These are phyloP conservation scores for Annulohypoxylon moriforme DNA, from an alignment of 495 filamentous ascomycete genomes.

Conservation along the genomic window DNA sequence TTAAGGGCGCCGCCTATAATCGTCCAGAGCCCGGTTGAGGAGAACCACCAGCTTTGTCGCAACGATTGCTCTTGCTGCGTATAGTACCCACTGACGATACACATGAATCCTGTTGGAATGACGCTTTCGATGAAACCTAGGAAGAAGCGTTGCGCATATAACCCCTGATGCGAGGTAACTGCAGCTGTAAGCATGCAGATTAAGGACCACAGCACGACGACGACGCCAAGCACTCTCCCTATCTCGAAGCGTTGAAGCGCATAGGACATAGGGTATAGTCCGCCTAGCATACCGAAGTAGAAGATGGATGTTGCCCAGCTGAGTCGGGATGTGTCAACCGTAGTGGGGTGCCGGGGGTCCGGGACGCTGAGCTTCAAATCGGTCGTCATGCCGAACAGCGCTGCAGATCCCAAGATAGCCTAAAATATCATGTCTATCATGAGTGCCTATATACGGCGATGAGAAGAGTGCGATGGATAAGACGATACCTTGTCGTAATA, in stretches of 20 bases:
- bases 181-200: constrained; percentile 76
- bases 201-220: constrained; percentile 74
- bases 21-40: constrained; percentile 72
- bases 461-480: neutral
- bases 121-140: constrained; percentile 75
- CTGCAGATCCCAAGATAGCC: constrained; percentile 78
- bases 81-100: constrained; percentile 71
- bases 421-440: constrained; percentile 32
- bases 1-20: constrained; percentile 74
- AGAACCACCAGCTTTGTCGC: constrained; percentile 77
- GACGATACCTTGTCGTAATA: constrained; percentile 78
- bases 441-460: constrained; percentile 11
- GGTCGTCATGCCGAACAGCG: constrained; percentile 78
- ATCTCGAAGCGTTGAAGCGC: constrained; percentile 72
- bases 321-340: constrained; percentile 69
- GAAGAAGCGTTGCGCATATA: constrained; percentile 77
- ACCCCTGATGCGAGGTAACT: constrained; percentile 69
- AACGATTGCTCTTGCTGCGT: constrained; percentile 75
- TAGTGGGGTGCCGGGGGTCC: constrained; percentile 62
- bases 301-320: constrained; percentile 82
- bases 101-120: constrained; percentile 77
- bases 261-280: constrained; percentile 78
- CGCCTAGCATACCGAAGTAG: constrained; percentile 82
- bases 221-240: constrained; percentile 68
- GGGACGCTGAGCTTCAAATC: constrained; percentile 68